Base-by-base conservation (phyloP, 164 flowering plant genomes). In the Kalanchoe fedtschenkoi region DNA sequence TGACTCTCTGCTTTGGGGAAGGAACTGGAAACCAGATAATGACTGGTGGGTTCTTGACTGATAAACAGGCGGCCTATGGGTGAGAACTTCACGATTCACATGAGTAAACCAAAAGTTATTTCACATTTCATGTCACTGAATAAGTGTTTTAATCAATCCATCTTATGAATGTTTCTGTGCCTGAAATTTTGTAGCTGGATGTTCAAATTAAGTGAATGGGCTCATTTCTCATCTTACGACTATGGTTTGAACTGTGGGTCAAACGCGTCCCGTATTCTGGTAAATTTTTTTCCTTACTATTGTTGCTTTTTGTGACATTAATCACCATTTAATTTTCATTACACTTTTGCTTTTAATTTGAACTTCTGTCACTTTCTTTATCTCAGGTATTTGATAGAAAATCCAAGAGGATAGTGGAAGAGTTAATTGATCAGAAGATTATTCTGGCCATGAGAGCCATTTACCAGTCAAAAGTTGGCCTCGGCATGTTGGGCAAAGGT, bases 161-260 rank as follows among this genome's bases (percentile, higher is more conserved):
- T 5, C 41, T 46, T 41, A 32, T 62, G 58, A 39, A 64, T 65
- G 19, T 43, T 5, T 69, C 85, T 91, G 75, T 88, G 95, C 26
- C 30, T 54, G 38, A 42, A 35, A 41, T 58, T 44, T 9, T 65
- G 41, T 69, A 93, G 98, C 75, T 93, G 98, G 98, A 76, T 88
- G 69, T 90, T 90, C 58, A 93, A 93, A 80, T 61, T 93, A 43
- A 89, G 92, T 78, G 97, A 93, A 72, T 93, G 98, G 98, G 89
- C 83, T 56, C 90, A 85, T 70, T 70, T 81, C 63, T 86, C 98
- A 58, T 78, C 97, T 10, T 93, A 89, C 76, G 96, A 83, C 64
- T 65, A 86, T 67, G 98, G 97, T 58, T 65, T 90, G 64, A 83
- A 82, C 47, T 78, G 86, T 39, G 98, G 98, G 7, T 77, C 98